phyloP scores from a whole-genome alignment of 2,329 filamentous ascomycete species.

The Alternaria sp. region DNA sequence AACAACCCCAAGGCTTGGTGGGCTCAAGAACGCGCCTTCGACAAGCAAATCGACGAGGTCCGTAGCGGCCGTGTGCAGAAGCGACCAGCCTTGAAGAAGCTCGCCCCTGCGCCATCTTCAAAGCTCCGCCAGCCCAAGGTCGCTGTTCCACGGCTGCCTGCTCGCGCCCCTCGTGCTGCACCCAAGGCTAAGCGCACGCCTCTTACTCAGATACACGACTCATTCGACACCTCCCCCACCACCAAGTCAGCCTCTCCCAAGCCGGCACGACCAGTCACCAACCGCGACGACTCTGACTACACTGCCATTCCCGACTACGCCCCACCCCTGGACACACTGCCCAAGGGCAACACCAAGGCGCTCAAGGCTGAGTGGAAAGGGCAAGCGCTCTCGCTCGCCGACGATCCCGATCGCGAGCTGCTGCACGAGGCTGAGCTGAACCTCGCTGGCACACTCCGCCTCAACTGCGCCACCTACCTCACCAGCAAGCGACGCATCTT shows the following conservation, averaged over 20 bases:
- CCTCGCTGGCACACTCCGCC: slow-evolving; percentile 78
- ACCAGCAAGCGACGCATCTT: slow-evolving; percentile 95
- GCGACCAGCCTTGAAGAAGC: slow-evolving; percentile 44
- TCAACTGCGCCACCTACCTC: slow-evolving; percentile 87
- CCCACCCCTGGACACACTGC: slow-evolving; percentile 71
- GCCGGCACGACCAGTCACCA: slow-evolving; percentile 58
- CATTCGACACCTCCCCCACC: slow-evolving; percentile 43
- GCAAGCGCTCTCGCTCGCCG: slow-evolving; percentile 74
- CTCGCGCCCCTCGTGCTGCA: slow-evolving; percentile 42
- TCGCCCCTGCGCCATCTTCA: slow-evolving; percentile 46
- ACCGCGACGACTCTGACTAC: slow-evolving; percentile 84
- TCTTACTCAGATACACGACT: slow-evolving; percentile 36
- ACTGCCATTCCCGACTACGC: slow-evolving; percentile 73
- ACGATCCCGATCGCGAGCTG: slow-evolving; percentile 66
- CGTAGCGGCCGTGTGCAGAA: slow-evolving; percentile 50
- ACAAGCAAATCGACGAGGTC: slow-evolving; percentile 46
- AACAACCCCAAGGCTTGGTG: slow-evolving; percentile 52
- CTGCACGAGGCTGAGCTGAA: slow-evolving; percentile 80
- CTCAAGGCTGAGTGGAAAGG: slow-evolving; percentile 91
- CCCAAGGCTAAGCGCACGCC: slow-evolving; percentile 48
- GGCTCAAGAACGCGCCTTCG: slow-evolving; percentile 58
- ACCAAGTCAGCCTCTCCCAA: slow-evolving; percentile 41
- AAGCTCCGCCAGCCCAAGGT: slow-evolving; percentile 42
- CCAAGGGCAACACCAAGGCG: slow-evolving; percentile 66
- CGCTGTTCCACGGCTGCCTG: slow-evolving; percentile 39